Base-by-base conservation (phyloP, 257 asterid species). In the Anisodus acutangulus region DNA sequence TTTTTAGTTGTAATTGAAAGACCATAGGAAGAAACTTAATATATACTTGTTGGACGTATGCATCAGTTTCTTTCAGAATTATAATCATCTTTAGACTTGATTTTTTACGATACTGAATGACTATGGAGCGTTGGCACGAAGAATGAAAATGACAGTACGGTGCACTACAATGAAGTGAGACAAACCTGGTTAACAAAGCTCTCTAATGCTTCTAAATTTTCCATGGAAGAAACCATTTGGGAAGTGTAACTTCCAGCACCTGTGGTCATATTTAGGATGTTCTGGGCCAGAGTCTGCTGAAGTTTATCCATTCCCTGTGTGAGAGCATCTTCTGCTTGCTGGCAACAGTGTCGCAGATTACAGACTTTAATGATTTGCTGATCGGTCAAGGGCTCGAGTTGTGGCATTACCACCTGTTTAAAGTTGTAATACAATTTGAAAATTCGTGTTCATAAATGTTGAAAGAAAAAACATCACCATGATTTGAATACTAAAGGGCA, bases 281-380 rank as follows among this genome's bases (percentile, higher is more conserved):
- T 90, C 71, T 93, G 98, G 0, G 92, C 92, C 45, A 96, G 91
- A 16, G 92, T 90, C 84, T 96, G 98, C 83, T 93, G 98, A 47
- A 96, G 97, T 90, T 93, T 94, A 4, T 96, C 97, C 91, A 94
- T 93, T 49, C 99, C 99, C 43, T 93, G 97, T 41, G 93, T 67
- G n/a, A 96, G 90, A 35, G 98, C 99, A 80, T 94, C 98, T 88
- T 96, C 99, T 0, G 99, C 99, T 86, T 96, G 99, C 83, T 90
- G 91, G 84, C 99, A 94, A 43, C 92, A 95, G 64, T 92, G 98
- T 64, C 86, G 91, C 41, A 97, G 85, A 37, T 85, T 93, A 74
- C 87, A 85, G 5, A 95, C 92, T 16, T 78, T 87, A 8, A 78
- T 86, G 3, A 86, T 72, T 86, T 97, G 99, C 87, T 90, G 89